These are phyloP conservation scores for Arthrinium puccinioides DNA, from an alignment of 2,329 filamentous ascomycete genomes.

Conservation along the genomic window DNA sequence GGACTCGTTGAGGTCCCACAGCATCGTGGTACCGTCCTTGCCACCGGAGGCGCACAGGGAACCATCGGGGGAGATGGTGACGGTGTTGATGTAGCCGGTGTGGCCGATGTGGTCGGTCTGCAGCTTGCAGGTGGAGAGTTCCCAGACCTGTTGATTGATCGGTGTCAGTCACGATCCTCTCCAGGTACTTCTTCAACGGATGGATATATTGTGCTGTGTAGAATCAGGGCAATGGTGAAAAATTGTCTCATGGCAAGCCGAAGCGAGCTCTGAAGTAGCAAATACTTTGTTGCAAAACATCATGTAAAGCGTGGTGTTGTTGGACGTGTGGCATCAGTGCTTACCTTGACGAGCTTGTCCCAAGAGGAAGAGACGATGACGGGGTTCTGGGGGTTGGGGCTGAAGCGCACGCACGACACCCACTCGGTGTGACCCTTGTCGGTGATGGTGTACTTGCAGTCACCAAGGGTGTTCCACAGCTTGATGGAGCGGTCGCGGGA, in stretches of 20 bases:
- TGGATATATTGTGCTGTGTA: neutral
- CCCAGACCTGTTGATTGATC: conserved; percentile 97
- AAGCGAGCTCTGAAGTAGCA: conserved; percentile 99
- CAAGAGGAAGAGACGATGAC: conserved; percentile 98
- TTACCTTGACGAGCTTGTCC: conserved; percentile 99
- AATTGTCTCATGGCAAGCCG: conserved; percentile 91
- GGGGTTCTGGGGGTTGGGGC: conserved; percentile 99
- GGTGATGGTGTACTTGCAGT: conserved; percentile 99
- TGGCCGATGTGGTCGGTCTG: conserved; percentile 99
- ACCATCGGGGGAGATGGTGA: conserved; percentile 99
- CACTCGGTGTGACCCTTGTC: conserved; percentile 99
- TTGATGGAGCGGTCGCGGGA: conserved; percentile 99
- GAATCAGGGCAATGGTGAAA: conserved; percentile 83
- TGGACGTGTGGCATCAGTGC: neutral
- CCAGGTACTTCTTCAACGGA: too few species aligned
- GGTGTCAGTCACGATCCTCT: too few species aligned
- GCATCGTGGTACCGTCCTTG: conserved; percentile 99
- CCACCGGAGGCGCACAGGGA: conserved; percentile 98
- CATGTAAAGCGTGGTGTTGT: conserved; percentile 49
- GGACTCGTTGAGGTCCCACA: conserved; percentile 99
- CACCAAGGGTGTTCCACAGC: conserved; percentile 99
- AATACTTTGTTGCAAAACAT: conserved; percentile 97
- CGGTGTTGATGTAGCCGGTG: conserved; percentile 99
- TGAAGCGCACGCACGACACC: conserved; percentile 99
- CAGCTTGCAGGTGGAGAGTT: conserved; percentile 97